Conservation (phyloP, 192 early-diverging fungal species). For the Entomortierella parvispora region DNA sequence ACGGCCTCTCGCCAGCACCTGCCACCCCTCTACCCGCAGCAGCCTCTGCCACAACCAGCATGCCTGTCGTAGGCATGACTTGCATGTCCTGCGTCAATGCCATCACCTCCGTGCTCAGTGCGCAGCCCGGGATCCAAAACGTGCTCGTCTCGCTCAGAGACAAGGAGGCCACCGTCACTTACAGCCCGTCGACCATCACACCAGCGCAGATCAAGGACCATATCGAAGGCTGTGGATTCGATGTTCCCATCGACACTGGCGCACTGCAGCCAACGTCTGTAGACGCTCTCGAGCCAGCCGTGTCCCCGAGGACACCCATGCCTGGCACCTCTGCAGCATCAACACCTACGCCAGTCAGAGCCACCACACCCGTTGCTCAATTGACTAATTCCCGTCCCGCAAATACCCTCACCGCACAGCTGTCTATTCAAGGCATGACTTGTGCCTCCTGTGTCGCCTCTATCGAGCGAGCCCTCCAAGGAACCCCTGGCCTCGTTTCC, state of each 20-base stretch:
- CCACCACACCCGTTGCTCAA: not conserved
- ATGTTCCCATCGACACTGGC: conserved; percentile 53
- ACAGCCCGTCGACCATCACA: conserved; percentile 50
- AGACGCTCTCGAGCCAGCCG: too few species aligned
- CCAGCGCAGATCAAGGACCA: conserved; percentile 58
- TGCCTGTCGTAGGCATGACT: conserved; percentile 74
- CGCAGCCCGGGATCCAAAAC: conserved; percentile 60
- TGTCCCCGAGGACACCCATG: too few species aligned
- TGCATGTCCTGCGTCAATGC: conserved; percentile 85
- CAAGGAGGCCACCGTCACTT: conserved; percentile 66
- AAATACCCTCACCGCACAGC: conserved; percentile 45
- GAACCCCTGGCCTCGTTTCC: conserved; percentile 68
- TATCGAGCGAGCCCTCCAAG: conserved; percentile 77
- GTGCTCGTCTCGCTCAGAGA: conserved; percentile 65
- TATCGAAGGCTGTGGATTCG: conserved; percentile 81
- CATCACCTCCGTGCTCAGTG: conserved; percentile 66
- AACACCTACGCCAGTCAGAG: conserved; percentile 1
- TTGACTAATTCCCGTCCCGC: conserved; percentile 23
- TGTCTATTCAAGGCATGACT: conserved; percentile 94
- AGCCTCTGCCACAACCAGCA: not conserved
- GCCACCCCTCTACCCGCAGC: too few species aligned
- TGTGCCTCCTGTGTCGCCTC: conserved; percentile 92
- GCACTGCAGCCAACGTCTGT: too few species aligned
- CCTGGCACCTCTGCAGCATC: too few species aligned
- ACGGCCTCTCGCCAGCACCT: too few species aligned